These are phyloP conservation scores for Urochloa ruziziensis DNA, from an alignment of 176 grass and related monocot species.

Conservation along the genomic window DNA sequence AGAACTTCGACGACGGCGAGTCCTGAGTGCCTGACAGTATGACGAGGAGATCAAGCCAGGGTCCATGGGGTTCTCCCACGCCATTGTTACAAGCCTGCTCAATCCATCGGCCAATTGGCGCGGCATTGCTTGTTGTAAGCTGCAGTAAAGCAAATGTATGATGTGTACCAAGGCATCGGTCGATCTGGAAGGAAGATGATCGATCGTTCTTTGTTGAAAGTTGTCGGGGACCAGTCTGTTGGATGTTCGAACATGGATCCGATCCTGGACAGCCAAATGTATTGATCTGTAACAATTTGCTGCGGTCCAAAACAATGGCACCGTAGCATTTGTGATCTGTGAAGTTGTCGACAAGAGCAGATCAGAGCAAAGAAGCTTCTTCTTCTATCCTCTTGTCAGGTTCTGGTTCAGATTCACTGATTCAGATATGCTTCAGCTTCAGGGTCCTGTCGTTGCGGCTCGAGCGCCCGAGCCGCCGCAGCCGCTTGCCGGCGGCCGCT, in stretches of 20 bases:
- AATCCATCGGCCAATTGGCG: not conserved
- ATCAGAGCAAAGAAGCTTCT: not conserved
- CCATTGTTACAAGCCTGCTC: not conserved
- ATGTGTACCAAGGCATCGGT: not conserved
- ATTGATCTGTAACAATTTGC: not conserved
- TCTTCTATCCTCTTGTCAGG: not conserved
- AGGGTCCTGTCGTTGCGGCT: constrained; percentile 39
- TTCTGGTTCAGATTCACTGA: no score
- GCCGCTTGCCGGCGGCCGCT: no score
- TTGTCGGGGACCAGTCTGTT: not conserved
- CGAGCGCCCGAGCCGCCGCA: no score
- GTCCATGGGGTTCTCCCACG: not conserved
- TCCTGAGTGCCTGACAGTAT: not conserved
- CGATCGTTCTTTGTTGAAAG: not conserved
- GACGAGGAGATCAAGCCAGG: not conserved
- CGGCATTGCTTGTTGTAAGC: not conserved
- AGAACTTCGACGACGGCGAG: constrained; percentile 81
- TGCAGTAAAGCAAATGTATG: constrained; percentile 32
- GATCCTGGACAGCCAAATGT: not conserved
- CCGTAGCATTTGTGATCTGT: not conserved
- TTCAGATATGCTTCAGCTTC: constrained; percentile 47
- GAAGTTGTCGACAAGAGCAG: no score
- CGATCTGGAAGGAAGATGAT: not conserved
- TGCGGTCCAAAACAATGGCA: not conserved
- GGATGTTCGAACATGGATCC: not conserved